Percentiles rank a stretch among this genome's conserved stretches.
phyloP scores from a whole-genome alignment of 2,329 filamentous ascomycete species.

The Colletotrichum gigasporum region DNA sequence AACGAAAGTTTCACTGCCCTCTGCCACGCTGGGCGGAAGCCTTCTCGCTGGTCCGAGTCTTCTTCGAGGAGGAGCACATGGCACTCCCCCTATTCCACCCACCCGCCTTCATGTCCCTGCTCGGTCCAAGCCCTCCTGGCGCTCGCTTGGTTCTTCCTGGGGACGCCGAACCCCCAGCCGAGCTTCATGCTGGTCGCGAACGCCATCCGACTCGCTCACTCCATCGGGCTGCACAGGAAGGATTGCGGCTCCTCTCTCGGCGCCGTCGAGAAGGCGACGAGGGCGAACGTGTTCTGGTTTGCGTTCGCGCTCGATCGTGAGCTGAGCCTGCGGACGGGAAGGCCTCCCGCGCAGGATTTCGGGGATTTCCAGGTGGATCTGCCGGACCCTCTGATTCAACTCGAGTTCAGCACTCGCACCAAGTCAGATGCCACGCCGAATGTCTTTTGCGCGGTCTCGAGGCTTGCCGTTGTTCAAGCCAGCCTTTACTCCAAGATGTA shows the following conservation, averaged over 20 bases:
- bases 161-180: constrained; percentile 2
- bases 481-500: not conserved
- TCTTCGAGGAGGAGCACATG: not conserved
- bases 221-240: constrained; percentile 5
- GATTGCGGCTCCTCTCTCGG: not conserved
- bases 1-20: not conserved
- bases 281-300: not conserved
- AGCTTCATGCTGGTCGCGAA: constrained; percentile 5
- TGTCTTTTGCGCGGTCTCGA: not conserved
- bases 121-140: constrained; percentile 1
- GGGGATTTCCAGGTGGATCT: not conserved
- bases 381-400: not conserved
- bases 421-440: not conserved
- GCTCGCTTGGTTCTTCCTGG: not conserved
- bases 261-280: not conserved
- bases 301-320: not conserved
- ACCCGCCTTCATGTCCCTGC: not conserved
- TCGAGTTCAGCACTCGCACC: not conserved
- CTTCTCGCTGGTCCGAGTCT: not conserved
- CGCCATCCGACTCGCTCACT: not conserved
- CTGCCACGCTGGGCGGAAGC: not conserved
- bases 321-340: not conserved
- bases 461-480: not conserved
- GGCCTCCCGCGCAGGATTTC: constrained; percentile 3
- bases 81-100: not conserved